Evolutionary conservation across 768 basidiomycete genomes (phyloP).

Genomic region (Suillus variegatus): DNA sequence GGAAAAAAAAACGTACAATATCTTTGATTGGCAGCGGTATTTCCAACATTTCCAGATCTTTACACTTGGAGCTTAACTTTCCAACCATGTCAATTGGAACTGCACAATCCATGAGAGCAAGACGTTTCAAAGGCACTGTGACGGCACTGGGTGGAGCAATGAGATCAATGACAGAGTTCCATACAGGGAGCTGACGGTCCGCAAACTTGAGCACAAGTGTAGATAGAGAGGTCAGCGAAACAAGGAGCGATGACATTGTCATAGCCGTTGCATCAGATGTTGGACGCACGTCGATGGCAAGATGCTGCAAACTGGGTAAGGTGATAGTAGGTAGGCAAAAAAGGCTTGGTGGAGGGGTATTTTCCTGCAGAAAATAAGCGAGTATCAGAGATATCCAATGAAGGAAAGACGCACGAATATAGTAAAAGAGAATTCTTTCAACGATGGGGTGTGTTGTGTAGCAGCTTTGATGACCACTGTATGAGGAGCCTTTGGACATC

Average conservation of each 20-base stretch:
- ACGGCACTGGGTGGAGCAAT: conserved; percentile 39
- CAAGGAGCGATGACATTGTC: background rate
- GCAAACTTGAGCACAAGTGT: conserved; percentile 7
- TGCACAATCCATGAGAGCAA: conserved; percentile 50
- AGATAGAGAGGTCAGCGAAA: conserved; percentile 7
- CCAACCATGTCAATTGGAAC: conserved; percentile 41
- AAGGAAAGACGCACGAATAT: conserved; percentile 46
- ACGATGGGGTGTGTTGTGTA: conserved; percentile 45
- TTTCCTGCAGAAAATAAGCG: conserved; percentile 14
- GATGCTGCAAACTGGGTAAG: conserved; percentile 46
- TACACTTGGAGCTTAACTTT: conserved; percentile 44
- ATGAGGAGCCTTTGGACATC: conserved; percentile 61
- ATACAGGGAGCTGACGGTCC: conserved; percentile 28
- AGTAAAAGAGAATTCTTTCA: conserved; percentile 64
- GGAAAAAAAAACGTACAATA: conserved; percentile 34
- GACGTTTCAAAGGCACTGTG: conserved; percentile 40
- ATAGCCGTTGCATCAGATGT: conserved; percentile 16
- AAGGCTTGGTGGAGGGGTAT: conserved; percentile 11
- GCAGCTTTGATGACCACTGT: conserved; percentile 45
- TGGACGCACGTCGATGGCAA: conserved; percentile 54
- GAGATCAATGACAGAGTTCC: conserved; percentile 41
- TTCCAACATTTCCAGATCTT: conserved; percentile 49
- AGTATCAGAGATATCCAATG: conserved; percentile 7
- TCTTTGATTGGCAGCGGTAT: conserved; percentile 54
- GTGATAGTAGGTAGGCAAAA: conserved; percentile 27